Conservation (phyloP, 2,329 filamentous ascomycete genomes). For the Epichloe aotearoae region DNA sequence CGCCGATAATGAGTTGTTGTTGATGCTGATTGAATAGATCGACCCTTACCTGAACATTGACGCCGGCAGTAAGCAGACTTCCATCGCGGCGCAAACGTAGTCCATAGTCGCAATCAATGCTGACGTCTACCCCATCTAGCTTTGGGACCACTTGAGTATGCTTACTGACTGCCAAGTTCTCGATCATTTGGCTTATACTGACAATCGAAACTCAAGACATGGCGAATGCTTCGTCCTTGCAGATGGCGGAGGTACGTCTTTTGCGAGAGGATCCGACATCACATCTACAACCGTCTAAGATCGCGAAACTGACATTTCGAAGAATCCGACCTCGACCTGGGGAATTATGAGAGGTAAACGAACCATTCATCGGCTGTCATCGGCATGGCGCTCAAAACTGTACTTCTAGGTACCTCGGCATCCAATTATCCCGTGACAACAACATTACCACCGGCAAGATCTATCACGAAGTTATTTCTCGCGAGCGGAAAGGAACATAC, state of each 20-base stretch:
- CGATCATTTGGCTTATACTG: not conserved
- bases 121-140: not conserved
- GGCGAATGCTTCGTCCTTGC: slow-evolving; percentile 83
- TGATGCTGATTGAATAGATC: slow-evolving; percentile 17
- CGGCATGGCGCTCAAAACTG: not conserved
- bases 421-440: slow-evolving; percentile 71
- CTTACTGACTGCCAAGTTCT: not conserved
- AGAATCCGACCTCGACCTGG: slow-evolving; percentile 39
- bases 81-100: not conserved
- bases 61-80: slow-evolving; percentile 10
- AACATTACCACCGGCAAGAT: slow-evolving; percentile 98
- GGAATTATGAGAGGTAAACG: slow-evolving; percentile 38
- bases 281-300: not conserved
- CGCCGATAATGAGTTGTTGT: not conserved
- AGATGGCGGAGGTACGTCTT: slow-evolving; percentile 49
- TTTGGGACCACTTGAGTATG: slow-evolving; percentile 20
- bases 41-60: slow-evolving; percentile 35
- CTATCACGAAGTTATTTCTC: slow-evolving; percentile 40
- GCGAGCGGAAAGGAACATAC: slow-evolving; percentile 52
- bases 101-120: not conserved
- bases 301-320: slow-evolving; percentile 3
- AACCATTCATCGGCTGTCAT: not conserved
- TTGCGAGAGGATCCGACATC: not conserved
- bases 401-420: slow-evolving; percentile 50
- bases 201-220: slow-evolving; percentile 38